Evolutionary conservation across 306 rosid genomes (phyloP).

Genomic region (Castanospermum australe): DNA sequence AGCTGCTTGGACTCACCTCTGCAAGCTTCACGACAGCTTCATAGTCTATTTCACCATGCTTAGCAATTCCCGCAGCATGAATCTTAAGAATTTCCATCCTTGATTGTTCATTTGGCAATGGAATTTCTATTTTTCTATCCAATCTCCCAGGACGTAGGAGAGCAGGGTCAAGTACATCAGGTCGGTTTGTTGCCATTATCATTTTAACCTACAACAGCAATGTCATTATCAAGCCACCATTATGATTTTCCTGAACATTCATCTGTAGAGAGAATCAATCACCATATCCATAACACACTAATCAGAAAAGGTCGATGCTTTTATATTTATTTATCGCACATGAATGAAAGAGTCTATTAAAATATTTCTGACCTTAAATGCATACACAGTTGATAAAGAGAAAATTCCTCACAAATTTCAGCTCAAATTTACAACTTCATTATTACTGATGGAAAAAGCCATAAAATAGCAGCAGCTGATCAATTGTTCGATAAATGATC

Average conservation of each 20-base stretch:
- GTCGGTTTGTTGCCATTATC: constrained; percentile 97
- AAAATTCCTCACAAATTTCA: not conserved
- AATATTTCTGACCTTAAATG: not conserved
- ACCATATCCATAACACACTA: not conserved
- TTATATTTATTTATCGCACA: not conserved
- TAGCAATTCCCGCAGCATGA: constrained; percentile 97
- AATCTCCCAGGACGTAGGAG: constrained; percentile 95
- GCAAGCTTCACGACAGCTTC: constrained; percentile 99
- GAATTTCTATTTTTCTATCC: constrained; percentile 96
- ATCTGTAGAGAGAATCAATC: not conserved
- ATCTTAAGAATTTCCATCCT: constrained; percentile 95
- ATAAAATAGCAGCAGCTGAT: not conserved
- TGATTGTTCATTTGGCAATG: constrained; percentile 95
- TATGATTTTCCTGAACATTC: constrained; percentile 1
- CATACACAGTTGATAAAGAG: not conserved
- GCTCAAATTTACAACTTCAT: not conserved
- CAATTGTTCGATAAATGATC: not conserved
- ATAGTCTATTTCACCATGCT: constrained; percentile 95
- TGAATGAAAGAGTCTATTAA: not conserved
- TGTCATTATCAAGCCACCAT: not conserved
- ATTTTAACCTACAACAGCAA: constrained; percentile 76
- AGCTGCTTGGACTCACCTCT: constrained; percentile 55
- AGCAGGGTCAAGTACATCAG: constrained; percentile 95
- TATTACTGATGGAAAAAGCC: not conserved
- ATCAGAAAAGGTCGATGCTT: not conserved